Base-by-base conservation (phyloP, 192 early-diverging fungal genomes). In the Coemansia sp. region DNA sequence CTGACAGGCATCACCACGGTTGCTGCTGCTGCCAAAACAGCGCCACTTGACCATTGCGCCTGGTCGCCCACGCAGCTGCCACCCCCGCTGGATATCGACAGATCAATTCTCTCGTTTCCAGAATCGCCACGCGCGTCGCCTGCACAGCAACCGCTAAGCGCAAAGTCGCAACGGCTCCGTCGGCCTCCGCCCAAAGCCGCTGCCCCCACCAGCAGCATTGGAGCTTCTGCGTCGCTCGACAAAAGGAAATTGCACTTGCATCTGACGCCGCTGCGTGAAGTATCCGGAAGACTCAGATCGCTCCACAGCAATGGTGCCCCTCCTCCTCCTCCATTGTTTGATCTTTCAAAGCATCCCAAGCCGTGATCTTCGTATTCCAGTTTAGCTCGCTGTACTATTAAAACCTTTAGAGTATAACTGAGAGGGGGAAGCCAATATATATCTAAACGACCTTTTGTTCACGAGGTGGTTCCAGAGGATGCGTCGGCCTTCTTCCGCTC, bases 401-500 rank as follows among this genome's bases (percentile, higher is more conserved):
- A n/a, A n/a, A n/a, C n/a, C n/a, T n/a, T n/a, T n/a, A n/a, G n/a
- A n/a, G n/a, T n/a, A n/a, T n/a, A n/a, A n/a, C n/a, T n/a, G n/a
- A n/a, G n/a, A n/a, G n/a, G n/a, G n/a, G n/a, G n/a, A n/a, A n/a
- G n/a, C n/a, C n/a, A n/a, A n/a, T 4, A 40, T 40, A 40, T 40
- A 40, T 13, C 9, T 40, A 40, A 40, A 40, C 10, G 16, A 40
- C 39, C 39, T 40, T 8, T 4, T 18, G 15, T 18, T 43, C 13
- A 43, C 40, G 40, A 43, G 8, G 28, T n/a, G n/a, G n/a, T n/a
- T n/a, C n/a, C n/a, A 37, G 42, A 34, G 8, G 28, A 35, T 35
- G 56, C 60, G 51, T 23, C 56, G 39, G 43, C 56, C 42, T 68
- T 71, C 34, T 59, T 72, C 58, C 66, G 63, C 63, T 70, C 71